These are phyloP conservation scores for Alternaria sp. DNA, from an alignment of 2,329 filamentous ascomycete genomes.

Conservation along the genomic window DNA sequence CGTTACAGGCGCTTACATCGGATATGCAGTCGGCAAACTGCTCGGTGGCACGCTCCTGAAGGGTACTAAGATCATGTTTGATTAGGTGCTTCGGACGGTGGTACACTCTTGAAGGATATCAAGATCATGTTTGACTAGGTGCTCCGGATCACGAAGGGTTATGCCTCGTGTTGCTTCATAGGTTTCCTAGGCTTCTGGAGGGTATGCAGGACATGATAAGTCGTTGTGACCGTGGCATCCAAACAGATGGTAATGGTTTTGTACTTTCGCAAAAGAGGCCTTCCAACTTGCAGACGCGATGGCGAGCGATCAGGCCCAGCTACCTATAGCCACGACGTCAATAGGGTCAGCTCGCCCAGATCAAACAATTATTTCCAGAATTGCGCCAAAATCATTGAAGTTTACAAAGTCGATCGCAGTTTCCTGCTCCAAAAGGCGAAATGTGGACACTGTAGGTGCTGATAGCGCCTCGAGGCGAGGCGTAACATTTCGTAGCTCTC, in stretches of 20 bases:
- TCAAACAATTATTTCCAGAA: background rate
- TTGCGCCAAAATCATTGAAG: too few relatives aligned
- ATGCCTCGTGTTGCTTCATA: background rate
- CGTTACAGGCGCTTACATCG: slow-evolving; percentile 80
- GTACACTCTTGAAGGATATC: slow-evolving; percentile 58
- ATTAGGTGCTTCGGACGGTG: slow-evolving; percentile 52
- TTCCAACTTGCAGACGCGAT: background rate
- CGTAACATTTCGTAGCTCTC: background rate
- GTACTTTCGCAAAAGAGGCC: too few relatives aligned
- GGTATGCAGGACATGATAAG: too few relatives aligned
- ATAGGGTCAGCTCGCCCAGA: background rate
- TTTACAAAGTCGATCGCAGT: too few relatives aligned
- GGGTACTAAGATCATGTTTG: slow-evolving; percentile 57
- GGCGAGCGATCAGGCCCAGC: background rate
- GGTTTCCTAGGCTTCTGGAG: background rate
- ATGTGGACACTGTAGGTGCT: background rate
- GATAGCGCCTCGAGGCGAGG: background rate
- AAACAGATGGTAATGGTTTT: too few relatives aligned
- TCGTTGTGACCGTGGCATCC: too few relatives aligned
- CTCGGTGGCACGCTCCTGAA: slow-evolving; percentile 62
- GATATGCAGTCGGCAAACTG: slow-evolving; percentile 76
- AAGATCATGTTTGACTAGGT: slow-evolving; percentile 55
- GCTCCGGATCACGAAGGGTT: background rate
- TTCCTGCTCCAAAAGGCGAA: background rate
- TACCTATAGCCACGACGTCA: background rate